Base-by-base conservation (phyloP, 805 yeast species). In the Komagataella populi region DNA sequence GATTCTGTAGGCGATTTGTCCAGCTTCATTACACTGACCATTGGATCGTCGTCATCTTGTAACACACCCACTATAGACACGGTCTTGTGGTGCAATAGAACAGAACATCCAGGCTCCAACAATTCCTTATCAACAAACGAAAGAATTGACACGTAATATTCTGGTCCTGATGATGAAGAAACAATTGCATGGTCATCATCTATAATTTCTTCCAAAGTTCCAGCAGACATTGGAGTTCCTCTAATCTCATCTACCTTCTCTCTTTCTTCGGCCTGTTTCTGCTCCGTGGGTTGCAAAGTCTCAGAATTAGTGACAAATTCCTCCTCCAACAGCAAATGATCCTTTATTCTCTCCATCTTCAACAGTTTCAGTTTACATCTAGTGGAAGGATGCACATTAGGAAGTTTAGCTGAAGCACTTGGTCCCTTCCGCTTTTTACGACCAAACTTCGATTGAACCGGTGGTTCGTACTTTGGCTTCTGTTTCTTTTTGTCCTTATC, bases 131-230 rank as follows among this genome's bases (percentile, higher is more conserved):
- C 99, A 16, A 93, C 99, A 73, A 93, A 93, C 8, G 96, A 87
- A 69, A 95, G 73, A 58, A 93, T 93, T 5, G 96, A 84, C 43
- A 93, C 99, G 64, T 93, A 93, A 68, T 90, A 93, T 69, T 93
- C 99, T 6, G 98, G 96, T 20, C 98, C 97, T 10, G 96, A 88
- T 6, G 95, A 82, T 51, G 95, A 83, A 48, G 96, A 88, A 47
- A 93, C 97, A 72, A 93, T 93, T 17, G 99, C 99, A 68, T 93
- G 99, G 65, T 93, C 99, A 67, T 93, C 99, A 64, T 93, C 99
- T 59, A 93, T 87, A 55, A 93, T 87, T 71, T 93, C 99, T 65
- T 93, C 99, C 61, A 93, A 74, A 2, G 96, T 89, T 49, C 99
- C 99, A 55, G 93, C 85, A 45, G 96, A 84, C 86, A 93, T 84